Evolutionary conservation across 2,329 filamentous ascomycete genomes (phyloP), one percentile per base, ranked within the genome.

Genomic region (Colletotrichum coccodes): DNA sequence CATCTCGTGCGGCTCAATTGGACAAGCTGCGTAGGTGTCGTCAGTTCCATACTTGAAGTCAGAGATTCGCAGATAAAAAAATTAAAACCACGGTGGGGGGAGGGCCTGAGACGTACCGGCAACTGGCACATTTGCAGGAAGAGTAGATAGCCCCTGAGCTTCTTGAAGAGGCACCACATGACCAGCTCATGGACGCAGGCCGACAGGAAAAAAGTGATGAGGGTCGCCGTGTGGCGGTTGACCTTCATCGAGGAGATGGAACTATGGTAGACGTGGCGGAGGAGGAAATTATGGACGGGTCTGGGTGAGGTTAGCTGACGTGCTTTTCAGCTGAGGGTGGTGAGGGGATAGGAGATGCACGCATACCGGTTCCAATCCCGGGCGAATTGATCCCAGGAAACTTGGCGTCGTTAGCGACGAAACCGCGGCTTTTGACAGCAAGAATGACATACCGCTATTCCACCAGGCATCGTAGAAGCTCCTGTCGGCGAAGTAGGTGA

Each of bases 91-190:
- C 11, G 26, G 23, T n/a, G 18, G 57, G 18, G 47, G 28, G 36
- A 49, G 32, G 23, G 9, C 23, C 50, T 66, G 6, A 6, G 18
- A 78, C 82, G 50, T 73, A 86, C 84, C 38, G 92, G 92, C 50
- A 95, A 78, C 79, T 95, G 92, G 71, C 85, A 85, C 87, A 95
- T 89, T 77, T 95, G 92, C 74, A 92, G 79, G n/a, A 89, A 80
- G 26, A 94, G 86, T 52, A 94, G 79, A 73, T 94, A 94, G 0
- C 92, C 92, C 44, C 92, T 83, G 11, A 94, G 84, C 79, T 94
- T 94, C 78, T 91, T 91, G 78, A 95, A 95, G 38, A 95, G 84
- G 72, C 92, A 92, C 83, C 91, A 92, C 92, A 94, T 94, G 74
- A 94, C 86, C 52, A 94, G 81, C 78, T 95, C 92, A 74, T 94